Conservation (phyloP, 768 basidiomycete genomes). For the Aureoboletus auriporus region DNA sequence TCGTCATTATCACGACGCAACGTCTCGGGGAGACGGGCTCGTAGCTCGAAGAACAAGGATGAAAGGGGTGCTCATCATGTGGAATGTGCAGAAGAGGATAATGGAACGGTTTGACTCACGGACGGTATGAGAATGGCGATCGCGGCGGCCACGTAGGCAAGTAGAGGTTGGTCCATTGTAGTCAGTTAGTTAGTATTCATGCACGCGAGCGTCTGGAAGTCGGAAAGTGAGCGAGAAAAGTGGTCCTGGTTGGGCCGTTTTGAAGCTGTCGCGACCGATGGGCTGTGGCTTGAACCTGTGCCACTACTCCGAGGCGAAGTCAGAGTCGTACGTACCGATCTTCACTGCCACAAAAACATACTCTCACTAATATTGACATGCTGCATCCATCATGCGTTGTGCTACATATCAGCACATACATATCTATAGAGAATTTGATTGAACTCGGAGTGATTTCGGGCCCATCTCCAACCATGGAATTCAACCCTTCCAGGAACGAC, state of each 20-base stretch:
- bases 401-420: no score
- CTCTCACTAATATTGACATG: no score
- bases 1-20: conserved; percentile 65
- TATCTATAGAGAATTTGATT: no score
- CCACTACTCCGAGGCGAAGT: no score
- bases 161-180: conserved; percentile 24
- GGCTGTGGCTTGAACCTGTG: no score
- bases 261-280: no score
- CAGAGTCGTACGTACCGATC: no score
- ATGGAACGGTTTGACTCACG: conserved; percentile 21
- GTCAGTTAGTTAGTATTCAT: conserved; percentile 6
- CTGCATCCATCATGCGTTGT: no score
- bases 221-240: not conserved
- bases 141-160: conserved; percentile 21
- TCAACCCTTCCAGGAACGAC: conserved; percentile 38
- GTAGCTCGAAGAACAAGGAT: conserved; percentile 93
- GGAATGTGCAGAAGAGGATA: not conserved
- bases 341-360: no score
- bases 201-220: not conserved
- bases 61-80: conserved; percentile 63
- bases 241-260: not conserved
- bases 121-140: conserved; percentile 20
- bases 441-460: no score
- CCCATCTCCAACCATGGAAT: no score
- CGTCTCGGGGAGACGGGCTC: conserved; percentile 43